These are phyloP conservation scores for Trifolium pratense DNA, from an alignment of 306 rosid species.

Conservation along the genomic window DNA sequence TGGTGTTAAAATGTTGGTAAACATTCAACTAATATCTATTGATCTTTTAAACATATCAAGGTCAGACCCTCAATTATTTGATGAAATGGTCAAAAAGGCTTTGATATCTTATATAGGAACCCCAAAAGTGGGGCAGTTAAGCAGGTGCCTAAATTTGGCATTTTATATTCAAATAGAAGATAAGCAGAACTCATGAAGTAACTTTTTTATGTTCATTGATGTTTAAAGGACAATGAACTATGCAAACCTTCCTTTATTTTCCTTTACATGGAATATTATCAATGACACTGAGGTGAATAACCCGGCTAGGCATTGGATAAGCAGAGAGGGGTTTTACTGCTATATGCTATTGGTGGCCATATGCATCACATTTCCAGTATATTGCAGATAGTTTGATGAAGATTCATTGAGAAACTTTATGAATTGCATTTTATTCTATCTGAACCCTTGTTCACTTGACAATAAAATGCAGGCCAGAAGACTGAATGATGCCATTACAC, in stretches of 20 bases:
- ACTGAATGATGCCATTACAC: conserved; percentile 92
- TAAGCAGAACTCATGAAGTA: conserved; percentile 7
- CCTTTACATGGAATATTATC: conserved; percentile 5
- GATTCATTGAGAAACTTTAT: conserved; percentile 19
- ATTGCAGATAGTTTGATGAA: conserved; percentile 7
- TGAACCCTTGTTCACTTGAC: conserved; percentile 40
- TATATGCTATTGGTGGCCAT: conserved; percentile 34
- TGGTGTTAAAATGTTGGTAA: conserved; percentile 28
- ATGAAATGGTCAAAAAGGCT: conserved; percentile 3
- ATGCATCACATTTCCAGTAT: conserved; percentile 4
- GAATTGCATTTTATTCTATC: conserved; percentile 32
- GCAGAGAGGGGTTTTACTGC: conserved; percentile 11
- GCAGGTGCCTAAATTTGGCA: neutral
- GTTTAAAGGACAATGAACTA: neutral
- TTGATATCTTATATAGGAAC: conserved; percentile 29
- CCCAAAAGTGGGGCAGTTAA: neutral
- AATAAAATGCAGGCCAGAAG: conserved; percentile 68
- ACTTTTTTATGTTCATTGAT: conserved; percentile 18
- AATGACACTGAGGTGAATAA: conserved; percentile 25
- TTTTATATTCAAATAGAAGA: conserved; percentile 24
- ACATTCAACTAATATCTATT: conserved; percentile 13
- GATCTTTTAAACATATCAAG: conserved; percentile 6
- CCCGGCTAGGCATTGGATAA: conserved; percentile 12
- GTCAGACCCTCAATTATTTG: conserved; percentile 18
- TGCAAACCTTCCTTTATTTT: conserved; percentile 18